These are phyloP conservation scores for Xylaria grammica DNA, from an alignment of 495 filamentous ascomycete genomes.

Conservation along the genomic window DNA sequence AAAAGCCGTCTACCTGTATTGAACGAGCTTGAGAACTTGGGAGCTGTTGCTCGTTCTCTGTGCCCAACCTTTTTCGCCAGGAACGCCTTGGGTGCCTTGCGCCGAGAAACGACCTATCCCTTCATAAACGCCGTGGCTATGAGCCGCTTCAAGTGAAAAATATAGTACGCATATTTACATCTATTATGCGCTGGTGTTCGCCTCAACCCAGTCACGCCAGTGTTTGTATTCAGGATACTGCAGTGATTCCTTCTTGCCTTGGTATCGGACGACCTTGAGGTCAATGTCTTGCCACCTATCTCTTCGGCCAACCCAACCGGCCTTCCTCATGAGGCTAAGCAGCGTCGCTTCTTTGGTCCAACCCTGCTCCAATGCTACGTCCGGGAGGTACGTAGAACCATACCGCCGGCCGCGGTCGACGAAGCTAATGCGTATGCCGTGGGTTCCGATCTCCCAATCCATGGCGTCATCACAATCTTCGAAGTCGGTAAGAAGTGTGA, in stretches of 20 bases:
- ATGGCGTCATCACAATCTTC: constrained; percentile 72
- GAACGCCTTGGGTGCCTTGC: constrained; percentile 26
- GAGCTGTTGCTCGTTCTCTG: not conserved
- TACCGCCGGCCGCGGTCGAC: constrained; percentile 68
- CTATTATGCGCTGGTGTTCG: constrained; percentile 13
- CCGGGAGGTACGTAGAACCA: constrained; percentile 88
- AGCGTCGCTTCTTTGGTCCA: constrained; percentile 96
- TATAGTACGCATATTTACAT: not conserved
- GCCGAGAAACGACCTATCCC: constrained; percentile 14
- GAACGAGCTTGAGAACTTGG: constrained; percentile 2
- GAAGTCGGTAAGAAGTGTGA: constrained; percentile 79
- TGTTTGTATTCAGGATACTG: constrained; percentile 73
- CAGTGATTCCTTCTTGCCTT: constrained; percentile 74
- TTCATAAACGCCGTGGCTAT: constrained; percentile 6
- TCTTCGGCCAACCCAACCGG: constrained; percentile 75
- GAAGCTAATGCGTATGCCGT: constrained; percentile 83
- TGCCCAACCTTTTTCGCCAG: constrained; percentile 5
- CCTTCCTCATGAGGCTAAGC: constrained; percentile 90
- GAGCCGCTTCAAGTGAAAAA: constrained; percentile 1
- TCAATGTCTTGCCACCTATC: constrained; percentile 78
- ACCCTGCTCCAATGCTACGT: constrained; percentile 89
- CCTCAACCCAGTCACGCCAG: constrained; percentile 76
- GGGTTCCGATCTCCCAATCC: constrained; percentile 85
- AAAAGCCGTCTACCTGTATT: constrained; percentile 35
- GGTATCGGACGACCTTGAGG: constrained; percentile 77